Evolutionary conservation across 371 early-diverging fungal genomes (phyloP), one percentile per base, ranked within the genome.

Genomic region (Conidiobolus incongruus): DNA sequence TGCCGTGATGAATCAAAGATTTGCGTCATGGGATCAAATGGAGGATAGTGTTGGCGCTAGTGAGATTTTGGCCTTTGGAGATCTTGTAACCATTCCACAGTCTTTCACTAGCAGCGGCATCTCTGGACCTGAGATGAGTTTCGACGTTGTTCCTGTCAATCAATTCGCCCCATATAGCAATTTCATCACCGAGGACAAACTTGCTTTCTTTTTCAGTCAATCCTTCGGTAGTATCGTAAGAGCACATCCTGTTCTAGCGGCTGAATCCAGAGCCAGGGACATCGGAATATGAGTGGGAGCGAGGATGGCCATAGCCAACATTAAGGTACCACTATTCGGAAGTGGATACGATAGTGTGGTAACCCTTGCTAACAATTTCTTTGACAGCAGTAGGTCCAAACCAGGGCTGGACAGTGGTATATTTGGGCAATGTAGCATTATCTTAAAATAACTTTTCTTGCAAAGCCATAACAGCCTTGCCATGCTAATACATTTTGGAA

Each of bases 101-200:
- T 21, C 70, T 49, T 56, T 81, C 83, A 15, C 77, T 70, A 36
- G 72, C 66, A 17, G 78, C 77, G 16, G 73, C 60, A 37, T 70
- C 51, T 28, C 81, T 72, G 26, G 80, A 80, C 80, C 82, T 82
- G 35, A 80, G 50, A 21, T 64, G 57, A 19, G 41, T 39, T 55
- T 81, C 81, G 12, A 81, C 49, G 35, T 65, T 62, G 2, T 60
- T 56, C 21, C 53, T 51, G 51, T 82, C 85, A 4, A 60, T 45
- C 53, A 77, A 77, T 53, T 84, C 81, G 5, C 71, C 56, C 85
- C 82, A 84, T 30, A 77, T 34, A n/a, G 72, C 68, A 19, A 65
- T 75, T 43, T 74, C 75, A 2, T 59, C 65, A 31, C 68, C 68
- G 12, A 68, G 16, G n/a, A 70, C 51, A 12, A 56, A 58, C 46